Base-by-base conservation (phyloP, 768 basidiomycete genomes). In the Coprinellus micaceus region DNA sequence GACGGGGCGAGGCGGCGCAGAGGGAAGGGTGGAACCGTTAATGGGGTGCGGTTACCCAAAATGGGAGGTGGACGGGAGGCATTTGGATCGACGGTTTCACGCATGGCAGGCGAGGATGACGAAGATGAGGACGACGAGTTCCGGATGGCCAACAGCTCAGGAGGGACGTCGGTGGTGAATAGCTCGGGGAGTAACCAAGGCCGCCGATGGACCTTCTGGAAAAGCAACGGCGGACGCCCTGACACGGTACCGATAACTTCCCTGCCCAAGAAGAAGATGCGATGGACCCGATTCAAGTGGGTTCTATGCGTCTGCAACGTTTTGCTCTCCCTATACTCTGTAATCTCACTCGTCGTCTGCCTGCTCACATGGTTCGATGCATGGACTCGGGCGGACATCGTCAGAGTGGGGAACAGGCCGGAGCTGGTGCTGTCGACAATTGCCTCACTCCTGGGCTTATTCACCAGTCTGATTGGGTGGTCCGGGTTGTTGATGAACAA, bases 271-370 rank as follows among this genome's bases (percentile, higher is more conserved):
- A 77, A 62, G 43, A 75, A 72, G 58, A 73, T 86, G 58, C 75
- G 84, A n/a, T 93, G 90, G 90, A 93, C 83, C 66, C 77, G 76
- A 61, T 93, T 91, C 79, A 93, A 93, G 66, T 90, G 88, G 88
- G 72, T 74, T 17, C 69, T 93, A 25, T 86, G 91, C 66, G 44
- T 79, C 40, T 72, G 85, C 51, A 91, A 91, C 66, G 60, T 73
- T 29, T 30, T 84, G 29, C 71, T 76, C 44, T 74, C 85, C 17
- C 60, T 70, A 3, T 91, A 88, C 66, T 79, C 85, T 19, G 68
- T 91, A 49, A 71, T 77, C 2, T 78, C 79, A 19, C 77, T 90
- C 51, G 76, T 91, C 46, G 77, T 85, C 59, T 80, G 82, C 59
- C 81, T 93, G 28, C 73, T 89, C 13, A 86, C 85, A 10, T 91